These are phyloP conservation scores for Melaleuca alternifolia DNA, from an alignment of 345 rosid genomes.

Conservation along the genomic window DNA sequence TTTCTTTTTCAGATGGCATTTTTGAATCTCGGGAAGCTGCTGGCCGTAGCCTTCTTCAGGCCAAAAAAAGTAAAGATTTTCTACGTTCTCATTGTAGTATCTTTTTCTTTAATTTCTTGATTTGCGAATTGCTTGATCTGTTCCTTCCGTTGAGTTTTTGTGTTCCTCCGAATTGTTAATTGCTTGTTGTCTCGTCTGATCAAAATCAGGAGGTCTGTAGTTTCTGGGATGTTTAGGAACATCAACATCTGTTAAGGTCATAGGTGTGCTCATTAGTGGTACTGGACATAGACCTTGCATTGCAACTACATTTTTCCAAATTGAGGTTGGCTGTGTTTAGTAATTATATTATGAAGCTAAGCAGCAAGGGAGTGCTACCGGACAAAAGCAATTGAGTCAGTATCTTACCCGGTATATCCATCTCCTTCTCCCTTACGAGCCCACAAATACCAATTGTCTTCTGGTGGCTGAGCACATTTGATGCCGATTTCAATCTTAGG, in stretches of 20 bases:
- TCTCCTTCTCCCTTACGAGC: background rate
- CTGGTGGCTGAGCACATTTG: background rate
- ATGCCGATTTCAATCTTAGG: background rate
- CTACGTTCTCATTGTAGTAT: background rate
- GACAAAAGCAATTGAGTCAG: background rate
- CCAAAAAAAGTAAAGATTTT: slow-evolving; percentile 27
- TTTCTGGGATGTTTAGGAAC: background rate
- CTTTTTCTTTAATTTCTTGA: background rate
- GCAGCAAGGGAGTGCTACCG: background rate
- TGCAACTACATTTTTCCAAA: background rate
- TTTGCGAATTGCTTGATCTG: background rate
- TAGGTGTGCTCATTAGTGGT: background rate
- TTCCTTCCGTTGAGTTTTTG: background rate
- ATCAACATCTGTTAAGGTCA: background rate
- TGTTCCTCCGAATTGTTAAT: background rate
- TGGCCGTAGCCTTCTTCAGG: slow-evolving; percentile 68
- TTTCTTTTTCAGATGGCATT: slow-evolving; percentile 32
- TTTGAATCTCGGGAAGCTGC: slow-evolving; percentile 19
- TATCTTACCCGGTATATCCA: background rate
- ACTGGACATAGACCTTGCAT: background rate
- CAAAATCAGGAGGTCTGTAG: background rate
- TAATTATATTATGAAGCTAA: background rate
- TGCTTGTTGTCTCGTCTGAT: background rate
- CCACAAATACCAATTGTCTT: background rate
- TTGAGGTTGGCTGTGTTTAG: background rate